phyloP scores from a whole-genome alignment of 2,329 filamentous ascomycete species.

The Dryadomyces quercivorus region DNA sequence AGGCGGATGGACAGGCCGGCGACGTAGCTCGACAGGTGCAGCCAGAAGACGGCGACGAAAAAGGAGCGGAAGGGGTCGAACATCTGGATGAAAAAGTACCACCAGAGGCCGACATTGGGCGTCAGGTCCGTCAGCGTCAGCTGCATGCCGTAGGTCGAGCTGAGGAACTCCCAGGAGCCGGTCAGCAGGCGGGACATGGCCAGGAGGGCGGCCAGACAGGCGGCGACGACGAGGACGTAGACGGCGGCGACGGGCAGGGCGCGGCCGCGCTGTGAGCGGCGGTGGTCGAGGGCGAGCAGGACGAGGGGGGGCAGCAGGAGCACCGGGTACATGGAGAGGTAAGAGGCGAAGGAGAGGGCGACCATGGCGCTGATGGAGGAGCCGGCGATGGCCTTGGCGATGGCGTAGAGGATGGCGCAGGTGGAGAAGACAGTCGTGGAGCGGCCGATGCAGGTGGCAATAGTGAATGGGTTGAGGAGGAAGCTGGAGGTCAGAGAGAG shows the following conservation, averaged over 20 bases:
- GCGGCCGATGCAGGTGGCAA: constrained; percentile 80
- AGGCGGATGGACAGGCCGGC: constrained; percentile 74
- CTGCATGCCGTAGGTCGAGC: constrained; percentile 86
- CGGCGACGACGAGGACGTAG: constrained; percentile 39
- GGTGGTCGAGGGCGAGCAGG: constrained; percentile 66
- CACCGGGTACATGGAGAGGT: constrained; percentile 83
- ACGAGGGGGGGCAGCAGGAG: constrained; percentile 74
- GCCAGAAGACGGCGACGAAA: constrained; percentile 96
- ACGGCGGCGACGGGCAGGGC: constrained; percentile 37
- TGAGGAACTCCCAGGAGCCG: constrained; percentile 77
- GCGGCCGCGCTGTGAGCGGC: constrained; percentile 11
- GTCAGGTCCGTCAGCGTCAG: constrained; percentile 84
- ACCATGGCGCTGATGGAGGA: constrained; percentile 67
- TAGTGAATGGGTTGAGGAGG: constrained; percentile 88
- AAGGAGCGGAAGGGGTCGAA: constrained; percentile 96
- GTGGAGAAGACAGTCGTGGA: constrained; percentile 84
- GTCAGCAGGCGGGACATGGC: constrained; percentile 62
- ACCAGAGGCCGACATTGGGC: constrained; percentile 93
- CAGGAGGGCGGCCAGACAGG: constrained; percentile 50
- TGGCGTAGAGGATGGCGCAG: constrained; percentile 72
- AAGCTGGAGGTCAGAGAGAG: constrained; percentile 40
- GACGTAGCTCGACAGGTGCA: constrained; percentile 85
- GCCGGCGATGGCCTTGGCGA: constrained; percentile 68
- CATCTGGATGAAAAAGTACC: constrained; percentile 99
- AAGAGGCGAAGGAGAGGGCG: constrained; percentile 74